Evolutionary conservation across 2,329 filamentous ascomycete species (phyloP), one percentile per base, ranked within the genome.

Genomic region (Phyllosticta ampelicida): DNA sequence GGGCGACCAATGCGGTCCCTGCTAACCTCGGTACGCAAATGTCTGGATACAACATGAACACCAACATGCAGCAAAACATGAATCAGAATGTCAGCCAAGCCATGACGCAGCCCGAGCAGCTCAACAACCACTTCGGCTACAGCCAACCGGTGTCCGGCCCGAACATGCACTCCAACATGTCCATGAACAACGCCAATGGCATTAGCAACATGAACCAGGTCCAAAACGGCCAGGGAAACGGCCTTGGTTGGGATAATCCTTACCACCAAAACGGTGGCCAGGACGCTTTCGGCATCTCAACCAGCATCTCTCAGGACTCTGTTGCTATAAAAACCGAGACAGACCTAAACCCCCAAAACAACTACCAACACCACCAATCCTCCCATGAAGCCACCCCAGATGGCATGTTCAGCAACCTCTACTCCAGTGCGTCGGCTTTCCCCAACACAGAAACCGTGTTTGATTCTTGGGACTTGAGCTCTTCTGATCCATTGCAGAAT

Each of bases 401-500:
- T 64, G 74, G 69, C 69, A 74, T 78, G 72, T 76, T 78, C 71
- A 73, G 71, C 70, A 73, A 71, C 66, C 68, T 78, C 54, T 78
- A 77, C 66, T 73, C 74, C 66, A 73, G 75, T 64, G 66, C 70
- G 64, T 65, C 71, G 64, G 70, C 70, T 64, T 74, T 74, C 65
- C 71, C 69, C 67, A 70, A 71, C 66, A 68, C 67, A 59, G 50
- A 56, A 65, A 68, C 68, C 48, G 65, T 68, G 51, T 62, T 68
- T 66, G 67, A 71, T 59, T 73, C 72, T 62, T 78, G 74, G 75
- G 70, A 72, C 63, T 66, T 73, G 65, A 73, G 65, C 62, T 62
- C 64, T n/a, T 62, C 66, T 64, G 73, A 77, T 67, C 74, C 75
- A 56, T 65, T 77, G 61, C 74, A 76, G 63, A 69, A 70, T 63